Evolutionary conservation across 176 grass and related monocot species (phyloP), one percentile per base, ranked within the genome.

Genomic region (Elymus sibiricus): DNA sequence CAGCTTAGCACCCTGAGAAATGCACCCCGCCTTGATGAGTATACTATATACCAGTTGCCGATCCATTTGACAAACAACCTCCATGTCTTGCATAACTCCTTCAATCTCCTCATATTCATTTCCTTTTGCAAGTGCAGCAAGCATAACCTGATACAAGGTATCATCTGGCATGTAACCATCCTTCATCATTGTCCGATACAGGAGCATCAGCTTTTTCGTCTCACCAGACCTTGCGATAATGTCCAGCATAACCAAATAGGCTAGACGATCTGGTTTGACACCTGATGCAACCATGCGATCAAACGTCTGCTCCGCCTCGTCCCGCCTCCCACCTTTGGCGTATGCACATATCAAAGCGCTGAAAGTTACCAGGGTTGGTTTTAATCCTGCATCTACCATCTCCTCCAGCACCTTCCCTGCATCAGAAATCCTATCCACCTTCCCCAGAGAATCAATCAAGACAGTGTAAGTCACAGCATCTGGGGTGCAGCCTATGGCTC

Each of bases 401-500:
- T 92, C 91, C 27, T 59, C 87, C 86, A 98, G 90, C 79, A 98
- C 75, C 40, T 89, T 83, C 21, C 90, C 91, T 89, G 93, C 96
- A 73, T 98, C 96, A 71, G 80, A 44, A 92, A 98, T 90, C 81
- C 88, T 90, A 88, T 90, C 86, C 74, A 90, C 85, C 74, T 95
- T 98, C 64, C 96, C 96, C 79, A 98, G 81, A 28, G 94, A 98
- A 95, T 95, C 93, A 32, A 98, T 85, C 46, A 98, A 78, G 38
- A 95, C 91, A 6, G 93, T 95, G 63, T 95, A 98, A 49, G 95
- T 98, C 56, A 98, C 89, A 31, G 87, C 83, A 94, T 98, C 95
- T 55, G 95, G 95, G 70, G 71, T 83, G 70, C 93, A 95, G 4
- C 95, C 93, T 10, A 75, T 77, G 64, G 84, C 68, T 85, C 87